These are phyloP conservation scores for Macrocybe gigantea DNA, from an alignment of 768 basidiomycete genomes.

Conservation along the genomic window DNA sequence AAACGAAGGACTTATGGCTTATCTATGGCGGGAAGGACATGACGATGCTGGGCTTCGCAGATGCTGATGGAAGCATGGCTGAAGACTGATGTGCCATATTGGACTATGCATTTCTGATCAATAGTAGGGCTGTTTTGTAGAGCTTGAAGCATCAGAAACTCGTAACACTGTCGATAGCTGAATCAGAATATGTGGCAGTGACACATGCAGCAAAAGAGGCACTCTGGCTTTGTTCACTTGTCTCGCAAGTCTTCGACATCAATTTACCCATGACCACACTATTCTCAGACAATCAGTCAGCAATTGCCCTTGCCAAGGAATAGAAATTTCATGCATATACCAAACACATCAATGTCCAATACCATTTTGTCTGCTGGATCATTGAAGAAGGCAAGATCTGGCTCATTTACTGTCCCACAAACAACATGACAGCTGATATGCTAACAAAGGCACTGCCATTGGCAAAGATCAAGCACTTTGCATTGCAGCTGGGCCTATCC, in stretches of 20 bases:
- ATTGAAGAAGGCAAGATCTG: constrained; percentile 13
- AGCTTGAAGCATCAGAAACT: constrained; percentile 24
- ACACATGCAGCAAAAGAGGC: constrained; percentile 11
- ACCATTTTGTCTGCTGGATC: constrained; percentile 14
- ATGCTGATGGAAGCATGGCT: constrained; percentile 15
- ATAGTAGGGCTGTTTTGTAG: constrained; percentile 26
- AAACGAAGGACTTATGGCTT: constrained; percentile 15
- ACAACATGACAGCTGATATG: constrained; percentile 17
- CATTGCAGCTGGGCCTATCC: constrained; percentile 12
- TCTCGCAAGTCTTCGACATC: constrained; percentile 18
- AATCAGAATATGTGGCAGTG: constrained; percentile 12
- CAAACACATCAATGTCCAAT: constrained; percentile 13
- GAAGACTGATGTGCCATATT: constrained; percentile 23
- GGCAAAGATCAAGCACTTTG: constrained; percentile 20
- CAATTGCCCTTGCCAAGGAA: constrained; percentile 4
- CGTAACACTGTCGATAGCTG: constrained; percentile 17
- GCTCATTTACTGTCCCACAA: constrained; percentile 18
- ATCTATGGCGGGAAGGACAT: constrained; percentile 13
- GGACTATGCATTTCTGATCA: constrained; percentile 22
- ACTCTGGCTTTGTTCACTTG: constrained; percentile 13
- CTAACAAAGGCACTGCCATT: constrained; percentile 20
- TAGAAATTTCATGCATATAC: constrained; percentile 1
- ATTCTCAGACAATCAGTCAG: constrained; percentile 4
- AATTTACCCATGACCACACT: constrained; percentile 4
- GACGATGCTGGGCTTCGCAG: constrained; percentile 14